Evolutionary conservation across 495 filamentous ascomycete species (phyloP).

Genomic region (Aspergillus funiculosus): DNA sequence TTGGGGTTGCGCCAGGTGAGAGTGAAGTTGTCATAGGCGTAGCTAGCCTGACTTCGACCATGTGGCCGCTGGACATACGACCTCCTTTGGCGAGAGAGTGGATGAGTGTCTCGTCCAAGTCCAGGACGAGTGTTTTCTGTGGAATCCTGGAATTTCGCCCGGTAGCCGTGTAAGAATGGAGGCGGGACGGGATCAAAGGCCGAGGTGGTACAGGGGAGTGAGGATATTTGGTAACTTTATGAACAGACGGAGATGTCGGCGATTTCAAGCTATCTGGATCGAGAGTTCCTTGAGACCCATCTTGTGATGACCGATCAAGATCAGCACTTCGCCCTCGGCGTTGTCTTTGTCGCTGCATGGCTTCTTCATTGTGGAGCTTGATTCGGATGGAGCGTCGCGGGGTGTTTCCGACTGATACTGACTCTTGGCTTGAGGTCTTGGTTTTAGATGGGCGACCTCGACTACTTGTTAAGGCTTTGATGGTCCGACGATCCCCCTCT

Average conservation of each 20-base stretch:
- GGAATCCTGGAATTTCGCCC: conserved; percentile 40
- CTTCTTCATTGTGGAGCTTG: conserved; percentile 80
- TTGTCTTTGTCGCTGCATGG: conserved; percentile 49
- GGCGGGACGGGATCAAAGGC: conserved; percentile 77
- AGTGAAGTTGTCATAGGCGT: conserved; percentile 53
- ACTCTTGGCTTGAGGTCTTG: conserved; percentile 39
- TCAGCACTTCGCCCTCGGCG: conserved; percentile 35
- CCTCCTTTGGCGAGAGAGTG: conserved; percentile 96
- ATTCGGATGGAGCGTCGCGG: conserved; percentile 80
- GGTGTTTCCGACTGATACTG: conserved; percentile 55
- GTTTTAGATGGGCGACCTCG: conserved; percentile 45
- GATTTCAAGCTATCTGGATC: conserved; percentile 62
- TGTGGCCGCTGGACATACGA: conserved; percentile 92
- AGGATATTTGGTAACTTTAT: conserved; percentile 75
- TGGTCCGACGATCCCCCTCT: conserved; percentile 34
- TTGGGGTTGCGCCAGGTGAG: conserved; percentile 54
- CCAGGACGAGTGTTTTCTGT: conserved; percentile 90
- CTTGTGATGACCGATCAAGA: conserved; percentile 27
- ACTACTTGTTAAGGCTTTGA: conserved; percentile 21
- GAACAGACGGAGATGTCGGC: conserved; percentile 74
- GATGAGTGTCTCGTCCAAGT: conserved; percentile 95
- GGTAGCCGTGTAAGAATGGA: conserved; percentile 69
- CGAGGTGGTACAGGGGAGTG: conserved; percentile 81
- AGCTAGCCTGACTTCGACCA: conserved; percentile 94
- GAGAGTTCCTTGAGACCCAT: conserved; percentile 29